These are phyloP conservation scores for Coemansia nantahalensis DNA, from an alignment of 192 early-diverging fungal genomes.

Conservation along the genomic window DNA sequence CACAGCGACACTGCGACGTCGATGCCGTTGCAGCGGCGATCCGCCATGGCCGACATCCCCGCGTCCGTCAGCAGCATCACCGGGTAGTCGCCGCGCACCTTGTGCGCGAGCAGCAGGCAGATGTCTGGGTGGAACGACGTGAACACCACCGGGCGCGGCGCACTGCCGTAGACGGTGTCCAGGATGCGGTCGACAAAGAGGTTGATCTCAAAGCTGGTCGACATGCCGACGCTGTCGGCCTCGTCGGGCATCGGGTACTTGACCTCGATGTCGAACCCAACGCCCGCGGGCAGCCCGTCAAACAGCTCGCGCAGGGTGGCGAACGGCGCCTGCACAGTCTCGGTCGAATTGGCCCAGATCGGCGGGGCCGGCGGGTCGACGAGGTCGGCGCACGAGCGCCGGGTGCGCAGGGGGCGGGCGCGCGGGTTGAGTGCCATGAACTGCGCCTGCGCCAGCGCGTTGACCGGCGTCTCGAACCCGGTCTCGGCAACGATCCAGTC, in stretches of 20 bases:
- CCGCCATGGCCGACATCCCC: conserved; percentile 69
- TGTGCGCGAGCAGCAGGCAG: conserved; percentile 78
- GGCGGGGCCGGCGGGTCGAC: conserved; percentile 2
- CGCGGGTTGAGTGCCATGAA: conserved; percentile 60
- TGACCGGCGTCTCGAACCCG: conserved; percentile 66
- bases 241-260: conserved; percentile 95
- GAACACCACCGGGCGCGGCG: conserved; percentile 84
- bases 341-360: conserved; percentile 74
- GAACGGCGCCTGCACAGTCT: conserved; percentile 85
- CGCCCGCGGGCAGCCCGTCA: conserved; percentile 64
- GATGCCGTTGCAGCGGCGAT: conserved; percentile 78
- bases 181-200: conserved; percentile 83
- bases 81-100: conserved; percentile 78
- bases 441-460: conserved; percentile 66
- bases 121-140: conserved; percentile 92
- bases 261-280: conserved; percentile 94
- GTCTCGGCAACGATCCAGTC: conserved; percentile 84
- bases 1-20: conserved; percentile 77
- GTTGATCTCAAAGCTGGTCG: conserved; percentile 75
- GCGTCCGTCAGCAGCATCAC: conserved; percentile 92
- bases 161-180: conserved; percentile 60
- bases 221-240: conserved; percentile 72
- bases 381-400: conserved; percentile 32
- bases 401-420: conserved; percentile 2
- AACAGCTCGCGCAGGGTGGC: conserved; percentile 80